A percentile compares a stretch with the other conserved stretches of the same genome.
phyloP scores from a whole-genome alignment of 768 basidiomycete species.

The Auricularia auricula-judae region DNA sequence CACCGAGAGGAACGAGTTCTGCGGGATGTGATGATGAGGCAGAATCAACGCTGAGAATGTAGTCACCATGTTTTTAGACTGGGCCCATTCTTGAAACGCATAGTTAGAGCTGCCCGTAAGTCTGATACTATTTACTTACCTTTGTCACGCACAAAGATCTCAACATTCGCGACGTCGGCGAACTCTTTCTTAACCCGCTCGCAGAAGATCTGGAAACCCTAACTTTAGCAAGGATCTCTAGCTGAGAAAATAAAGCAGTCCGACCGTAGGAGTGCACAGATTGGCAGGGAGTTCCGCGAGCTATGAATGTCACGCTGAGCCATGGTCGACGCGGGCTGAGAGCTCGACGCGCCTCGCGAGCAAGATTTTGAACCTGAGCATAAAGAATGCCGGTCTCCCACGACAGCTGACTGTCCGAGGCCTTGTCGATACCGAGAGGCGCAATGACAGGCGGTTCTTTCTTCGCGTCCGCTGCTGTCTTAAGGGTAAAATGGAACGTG shows the following conservation, averaged over 20 bases:
- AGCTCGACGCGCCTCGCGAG: conserved; percentile 46
- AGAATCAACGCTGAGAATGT: conserved; percentile 2
- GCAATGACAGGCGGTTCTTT: conserved; percentile 38
- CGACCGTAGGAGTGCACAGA: conserved; percentile 72
- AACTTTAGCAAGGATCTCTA: neutral
- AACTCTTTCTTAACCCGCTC: conserved; percentile 63
- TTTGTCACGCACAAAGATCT: conserved; percentile 62
- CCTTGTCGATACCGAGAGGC: conserved; percentile 32
- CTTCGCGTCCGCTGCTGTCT: conserved; percentile 57
- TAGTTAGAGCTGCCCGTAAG: neutral
- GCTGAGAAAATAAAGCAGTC: conserved; percentile 8
- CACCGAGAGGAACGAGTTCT: conserved; percentile 82
- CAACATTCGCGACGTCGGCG: conserved; percentile 49
- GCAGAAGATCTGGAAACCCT: conserved; percentile 42
- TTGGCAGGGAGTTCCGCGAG: conserved; percentile 81
- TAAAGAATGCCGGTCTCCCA: conserved; percentile 66
- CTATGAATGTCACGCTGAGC: conserved; percentile 23
- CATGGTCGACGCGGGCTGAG: neutral
- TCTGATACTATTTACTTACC: conserved; percentile 29
- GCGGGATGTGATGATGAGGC: neutral
- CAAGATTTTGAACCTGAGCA: conserved; percentile 69
- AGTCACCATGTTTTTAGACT: conserved; percentile 67
- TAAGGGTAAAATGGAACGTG: conserved; percentile 64
- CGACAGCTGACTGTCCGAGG: conserved; percentile 34
- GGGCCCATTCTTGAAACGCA: conserved; percentile 55